Conservation (phyloP, 495 filamentous ascomycete species). For the Penicillium verhagenii region DNA sequence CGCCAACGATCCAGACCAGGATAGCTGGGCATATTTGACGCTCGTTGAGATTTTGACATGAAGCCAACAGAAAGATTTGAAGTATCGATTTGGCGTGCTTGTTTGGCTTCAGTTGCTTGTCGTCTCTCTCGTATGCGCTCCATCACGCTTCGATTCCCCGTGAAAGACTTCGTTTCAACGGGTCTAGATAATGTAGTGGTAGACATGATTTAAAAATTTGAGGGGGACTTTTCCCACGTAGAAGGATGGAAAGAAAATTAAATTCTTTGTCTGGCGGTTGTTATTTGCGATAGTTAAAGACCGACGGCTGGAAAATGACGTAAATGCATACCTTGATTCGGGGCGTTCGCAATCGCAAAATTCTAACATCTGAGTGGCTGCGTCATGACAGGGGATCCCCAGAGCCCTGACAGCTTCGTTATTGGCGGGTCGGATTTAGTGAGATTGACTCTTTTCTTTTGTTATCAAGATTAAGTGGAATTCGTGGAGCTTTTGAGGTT, state of each 20-base stretch:
- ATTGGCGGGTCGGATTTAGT: neutral
- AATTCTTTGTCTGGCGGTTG: neutral
- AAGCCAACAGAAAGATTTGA: neutral
- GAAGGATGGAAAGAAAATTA: neutral
- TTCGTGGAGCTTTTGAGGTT: too few species aligned
- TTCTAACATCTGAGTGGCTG: neutral
- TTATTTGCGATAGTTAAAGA: neutral
- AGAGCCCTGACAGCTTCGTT: neutral
- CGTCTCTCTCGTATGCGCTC: neutral
- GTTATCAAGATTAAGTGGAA: too few species aligned
- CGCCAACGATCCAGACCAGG: constrained; percentile 74
- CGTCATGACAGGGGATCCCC: neutral
- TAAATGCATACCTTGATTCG: neutral
- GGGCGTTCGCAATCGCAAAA: neutral
- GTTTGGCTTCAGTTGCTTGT: neutral
- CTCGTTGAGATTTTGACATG: neutral
- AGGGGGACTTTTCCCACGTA: neutral
- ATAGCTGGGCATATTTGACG: constrained; percentile 8
- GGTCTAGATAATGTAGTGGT: neutral
- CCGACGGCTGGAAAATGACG: neutral
- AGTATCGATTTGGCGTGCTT: neutral
- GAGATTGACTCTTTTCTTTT: neutral
- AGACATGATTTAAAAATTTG: neutral
- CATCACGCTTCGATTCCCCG: neutral
- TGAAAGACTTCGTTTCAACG: neutral